Percentiles rank a stretch among this genome's conserved stretches.
Conservation (phyloP, 2,329 filamentous ascomycete genomes). For the Talaromyces sp. region DNA sequence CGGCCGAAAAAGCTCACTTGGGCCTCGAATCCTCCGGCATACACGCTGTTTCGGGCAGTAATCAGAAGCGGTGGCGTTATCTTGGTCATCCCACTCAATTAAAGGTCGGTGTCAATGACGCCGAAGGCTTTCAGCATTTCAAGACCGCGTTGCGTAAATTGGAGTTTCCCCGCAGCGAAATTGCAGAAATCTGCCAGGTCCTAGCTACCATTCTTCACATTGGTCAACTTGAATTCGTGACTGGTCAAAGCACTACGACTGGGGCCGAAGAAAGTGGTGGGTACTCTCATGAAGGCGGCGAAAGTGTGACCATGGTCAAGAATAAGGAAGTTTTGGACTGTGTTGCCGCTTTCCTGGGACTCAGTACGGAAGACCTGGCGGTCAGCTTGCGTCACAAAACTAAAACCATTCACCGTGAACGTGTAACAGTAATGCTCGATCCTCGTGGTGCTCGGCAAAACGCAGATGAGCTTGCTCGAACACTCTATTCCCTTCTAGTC, state of each 20-base stretch:
- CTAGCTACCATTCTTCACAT: conserved; percentile 94
- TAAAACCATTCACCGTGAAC: conserved; percentile 91
- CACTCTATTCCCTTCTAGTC: conserved; percentile 88
- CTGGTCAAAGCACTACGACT: conserved; percentile 71
- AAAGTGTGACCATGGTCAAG: conserved; percentile 79
- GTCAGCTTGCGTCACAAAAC: conserved; percentile 90
- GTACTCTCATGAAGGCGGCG: conserved; percentile 90
- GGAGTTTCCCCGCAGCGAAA: conserved; percentile 88
- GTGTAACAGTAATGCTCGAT: conserved; percentile 98
- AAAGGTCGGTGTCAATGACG: conserved; percentile 94
- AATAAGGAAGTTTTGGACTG: conserved; percentile 87
- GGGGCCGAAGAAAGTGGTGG: conserved; percentile 89
- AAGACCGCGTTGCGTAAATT: conserved; percentile 92
- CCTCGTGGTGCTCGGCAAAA: conserved; percentile 84
- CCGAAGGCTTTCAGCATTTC: conserved; percentile 94
- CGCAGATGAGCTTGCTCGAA: conserved; percentile 89
- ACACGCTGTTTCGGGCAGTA: conserved; percentile 41
- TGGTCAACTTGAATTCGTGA: conserved; percentile 91
- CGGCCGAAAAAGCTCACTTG: conserved; percentile 84
- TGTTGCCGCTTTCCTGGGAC: conserved; percentile 90
- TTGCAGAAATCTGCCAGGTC: conserved; percentile 95
- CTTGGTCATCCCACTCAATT: conserved; percentile 94
- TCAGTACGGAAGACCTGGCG: conserved; percentile 76
- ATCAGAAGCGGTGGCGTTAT: conserved; percentile 89
- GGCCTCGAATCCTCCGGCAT: conserved; percentile 54